A percentile compares a stretch with the other conserved stretches of the same genome.
phyloP scores from a whole-genome alignment of 2,329 filamentous ascomycete genomes.

The Talaromyces sp. region DNA sequence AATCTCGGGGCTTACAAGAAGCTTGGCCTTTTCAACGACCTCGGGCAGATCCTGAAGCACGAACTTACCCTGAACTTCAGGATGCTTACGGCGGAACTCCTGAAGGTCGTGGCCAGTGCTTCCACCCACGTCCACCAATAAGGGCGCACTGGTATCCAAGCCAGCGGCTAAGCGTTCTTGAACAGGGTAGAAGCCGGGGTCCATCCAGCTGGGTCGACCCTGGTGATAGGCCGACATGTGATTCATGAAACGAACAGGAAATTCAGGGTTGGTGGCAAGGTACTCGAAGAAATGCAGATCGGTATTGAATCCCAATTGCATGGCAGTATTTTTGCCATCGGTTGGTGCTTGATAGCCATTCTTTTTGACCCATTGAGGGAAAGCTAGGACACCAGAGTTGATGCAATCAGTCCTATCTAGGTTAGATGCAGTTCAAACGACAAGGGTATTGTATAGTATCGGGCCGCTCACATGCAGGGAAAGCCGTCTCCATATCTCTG shows the following conservation, averaged over 20 bases:
- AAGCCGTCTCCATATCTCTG: slow-evolving; percentile 25
- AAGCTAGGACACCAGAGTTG: slow-evolving; percentile 24
- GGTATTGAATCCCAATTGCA: slow-evolving; percentile 29
- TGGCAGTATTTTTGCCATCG: slow-evolving; percentile 25
- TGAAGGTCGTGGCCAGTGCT: slow-evolving; percentile 24
- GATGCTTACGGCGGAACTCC: slow-evolving; percentile 38
- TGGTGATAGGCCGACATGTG: slow-evolving; percentile 40
- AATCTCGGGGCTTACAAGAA: slow-evolving; percentile 22
- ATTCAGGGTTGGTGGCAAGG: slow-evolving; percentile 26
- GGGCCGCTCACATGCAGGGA: slow-evolving; percentile 24
- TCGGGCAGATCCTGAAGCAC: slow-evolving; percentile 49
- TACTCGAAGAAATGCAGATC: slow-evolving; percentile 29
- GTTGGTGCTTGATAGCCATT: slow-evolving; percentile 28
- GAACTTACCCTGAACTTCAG: slow-evolving; percentile 39
- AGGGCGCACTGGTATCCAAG: slow-evolving; percentile 19
- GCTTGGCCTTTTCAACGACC: slow-evolving; percentile 31
- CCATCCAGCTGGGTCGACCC: slow-evolving; percentile 38
- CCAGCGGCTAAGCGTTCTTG: slow-evolving; percentile 23
- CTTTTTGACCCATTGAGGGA: slow-evolving; percentile 28
- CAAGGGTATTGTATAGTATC: background rate
- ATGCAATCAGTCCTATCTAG: slow-evolving; percentile 26
- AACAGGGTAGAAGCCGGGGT: slow-evolving; percentile 21
- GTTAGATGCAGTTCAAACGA: slow-evolving; percentile 19
- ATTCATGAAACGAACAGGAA: slow-evolving; percentile 38
- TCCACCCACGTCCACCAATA: slow-evolving; percentile 27